phyloP scores from a whole-genome alignment of 1,284 basidiomycete genomes.

The Apiotrichum akiyoshidainum region DNA sequence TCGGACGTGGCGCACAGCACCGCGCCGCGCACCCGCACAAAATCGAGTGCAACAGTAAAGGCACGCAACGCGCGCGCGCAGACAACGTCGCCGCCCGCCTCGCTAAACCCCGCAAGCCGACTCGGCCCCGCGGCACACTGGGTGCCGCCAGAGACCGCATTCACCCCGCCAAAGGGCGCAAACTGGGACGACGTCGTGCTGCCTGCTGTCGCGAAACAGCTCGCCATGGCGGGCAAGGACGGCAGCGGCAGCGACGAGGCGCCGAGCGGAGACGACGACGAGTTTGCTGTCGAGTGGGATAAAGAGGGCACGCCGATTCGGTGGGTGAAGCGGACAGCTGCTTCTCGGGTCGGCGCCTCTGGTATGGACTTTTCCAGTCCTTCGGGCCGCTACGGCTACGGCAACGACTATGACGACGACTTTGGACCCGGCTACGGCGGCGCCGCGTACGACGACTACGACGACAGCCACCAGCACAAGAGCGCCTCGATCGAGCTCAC shows the following conservation, averaged over 20 bases:
- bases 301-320: slow-evolving; percentile 41
- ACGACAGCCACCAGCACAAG: background rate
- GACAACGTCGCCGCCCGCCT: background rate
- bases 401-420: background rate
- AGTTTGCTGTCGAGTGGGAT: slow-evolving; percentile 48
- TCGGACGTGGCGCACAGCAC: slow-evolving; percentile 2
- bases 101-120: background rate
- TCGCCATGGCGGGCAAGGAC: slow-evolving; percentile 52
- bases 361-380: background rate
- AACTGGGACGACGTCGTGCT: slow-evolving; percentile 58
- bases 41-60: background rate
- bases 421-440: background rate
- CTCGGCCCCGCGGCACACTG: slow-evolving; percentile 44
- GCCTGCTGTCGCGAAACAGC: slow-evolving; percentile 75
- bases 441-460: background rate
- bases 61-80: background rate
- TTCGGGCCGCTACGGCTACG: background rate
- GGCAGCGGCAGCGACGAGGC: slow-evolving; percentile 1
- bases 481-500: slow-evolving; percentile 1
- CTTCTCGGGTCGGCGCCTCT: background rate
- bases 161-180: slow-evolving; percentile 47
- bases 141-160: slow-evolving; percentile 40
- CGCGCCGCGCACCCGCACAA: too few relatives aligned
- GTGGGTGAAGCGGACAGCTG: slow-evolving; percentile 31
- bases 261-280: slow-evolving; percentile 33